Percentiles rank a stretch among this genome's conserved stretches.
Evolutionary conservation across 768 basidiomycete species (phyloP).

Genomic region (Fomitopsis serialis): DNA sequence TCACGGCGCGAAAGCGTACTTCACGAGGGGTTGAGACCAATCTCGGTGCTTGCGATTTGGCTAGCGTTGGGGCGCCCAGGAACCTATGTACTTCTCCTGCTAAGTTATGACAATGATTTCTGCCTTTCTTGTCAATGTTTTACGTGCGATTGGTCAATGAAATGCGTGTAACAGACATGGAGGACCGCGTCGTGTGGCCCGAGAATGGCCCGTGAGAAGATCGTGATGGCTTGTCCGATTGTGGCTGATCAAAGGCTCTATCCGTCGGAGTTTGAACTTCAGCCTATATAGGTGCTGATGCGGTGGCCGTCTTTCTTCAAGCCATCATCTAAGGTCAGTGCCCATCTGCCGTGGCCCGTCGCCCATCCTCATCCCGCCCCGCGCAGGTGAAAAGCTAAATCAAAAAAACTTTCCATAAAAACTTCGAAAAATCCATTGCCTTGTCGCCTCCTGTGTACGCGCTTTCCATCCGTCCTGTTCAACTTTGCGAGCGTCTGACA

Average conservation of each 20-base stretch:
- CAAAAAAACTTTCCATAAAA: slow-evolving; percentile 40
- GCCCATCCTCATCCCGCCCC: slow-evolving; percentile 13
- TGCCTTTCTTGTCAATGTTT: not conserved
- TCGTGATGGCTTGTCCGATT: not conserved
- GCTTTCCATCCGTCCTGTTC: slow-evolving; percentile 12
- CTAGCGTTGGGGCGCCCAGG: not conserved
- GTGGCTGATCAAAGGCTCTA: not conserved
- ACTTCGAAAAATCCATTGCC: slow-evolving; percentile 78
- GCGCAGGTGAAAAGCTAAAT: slow-evolving; percentile 53
- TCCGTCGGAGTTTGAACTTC: slow-evolving; percentile 35
- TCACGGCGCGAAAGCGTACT: slow-evolving; percentile 86
- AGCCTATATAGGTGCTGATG: slow-evolving; percentile 15
- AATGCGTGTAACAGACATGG: not conserved
- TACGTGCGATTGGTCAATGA: not conserved
- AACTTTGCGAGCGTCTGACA: slow-evolving; percentile 11
- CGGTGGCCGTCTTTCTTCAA: slow-evolving; percentile 40
- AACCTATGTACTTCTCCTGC: not conserved
- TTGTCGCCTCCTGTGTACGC: slow-evolving; percentile 70
- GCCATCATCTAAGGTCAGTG: slow-evolving; percentile 58
- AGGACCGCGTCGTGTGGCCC: not conserved
- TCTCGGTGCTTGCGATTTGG: not conserved
- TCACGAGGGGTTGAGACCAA: slow-evolving; percentile 53
- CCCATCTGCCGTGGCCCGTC: slow-evolving; percentile 13
- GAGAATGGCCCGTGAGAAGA: not conserved
- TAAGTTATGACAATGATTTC: not conserved